Evolutionary conservation across 2,329 filamentous ascomycete genomes (phyloP), one percentile per base, ranked within the genome.

Genomic region (Ceratocystis ficicola): DNA sequence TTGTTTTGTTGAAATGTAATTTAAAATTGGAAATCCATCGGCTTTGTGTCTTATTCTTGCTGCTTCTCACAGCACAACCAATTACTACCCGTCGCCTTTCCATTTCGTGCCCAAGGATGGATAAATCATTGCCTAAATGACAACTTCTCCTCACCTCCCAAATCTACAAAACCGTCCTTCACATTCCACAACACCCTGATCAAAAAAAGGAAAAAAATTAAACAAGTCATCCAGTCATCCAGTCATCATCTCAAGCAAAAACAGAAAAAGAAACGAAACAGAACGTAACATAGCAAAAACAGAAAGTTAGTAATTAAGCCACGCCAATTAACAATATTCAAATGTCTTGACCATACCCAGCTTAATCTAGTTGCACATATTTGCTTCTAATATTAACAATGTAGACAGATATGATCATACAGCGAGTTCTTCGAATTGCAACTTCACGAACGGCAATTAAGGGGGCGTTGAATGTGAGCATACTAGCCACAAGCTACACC

Each of bases 391-490:
- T 7, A 17, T 32, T 59, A 6, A 8, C 12, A 8, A 15, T 36
- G 2, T n/a, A 57, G 28, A 57, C 25, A 36, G 5, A 15, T 41
- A 41, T 41, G 36, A 59, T 59, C 17, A 59, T 59, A n/a, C 25
- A 30, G 8, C 55, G 25, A 64, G 17, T 62, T 64, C 17, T 61
- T 61, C 22, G 59, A 36, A 30, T 65, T 50, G 32, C 67, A 12
- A 82, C 81, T 48, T 83, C 82, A 66, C 78, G 79, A 69, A 74
- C 77, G 7, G 78, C 79, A n/a, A 79, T 80, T 70, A 76, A 79
- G 68, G 76, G 76, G 1, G 75, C 80, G 66, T 72, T 84, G 55
- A 79, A 79, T 68, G 75, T 77, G 1, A 71, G 76, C 17, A 74
- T 84, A 22, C 74, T 83, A 22, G 70, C 75, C 4, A 73, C 74